Evolutionary conservation across 2,329 filamentous ascomycete genomes (phyloP), one percentile per base, ranked within the genome.

Genomic region (Trichoderma simmonsii): DNA sequence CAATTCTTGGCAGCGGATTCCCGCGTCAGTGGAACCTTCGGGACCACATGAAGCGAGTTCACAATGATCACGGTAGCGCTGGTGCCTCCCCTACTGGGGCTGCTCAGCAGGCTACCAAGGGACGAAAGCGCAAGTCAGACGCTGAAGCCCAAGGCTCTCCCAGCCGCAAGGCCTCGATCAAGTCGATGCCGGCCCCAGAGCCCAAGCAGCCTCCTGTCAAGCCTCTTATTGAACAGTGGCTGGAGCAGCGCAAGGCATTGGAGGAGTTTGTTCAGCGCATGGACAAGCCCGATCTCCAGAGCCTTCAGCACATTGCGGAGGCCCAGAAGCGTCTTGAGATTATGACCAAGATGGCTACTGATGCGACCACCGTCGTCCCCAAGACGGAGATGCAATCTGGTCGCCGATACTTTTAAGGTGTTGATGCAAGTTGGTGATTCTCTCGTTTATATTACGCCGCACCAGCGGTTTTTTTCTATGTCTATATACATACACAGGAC

Each of bases 1-100:
- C 93, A 72, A 86, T 92, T 39, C 85, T 89, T 28, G 94, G 94
- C 77, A 94, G 95, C 80, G 95, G 95, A 77, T 98, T 98, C 79
- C 95, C 95, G 48, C 91, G 95, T 77, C 92, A 95, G 78, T 98
- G 96, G 93, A 98, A 98, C 83, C 88, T 97, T 69, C 91, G 92
- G 82, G 95, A 98, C 83, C 95, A 98, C 86, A 98, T 98, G 95
- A 93, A 94, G 84, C 92, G 95, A 74, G 95, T 98, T 8, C 95
- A 98, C 84, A 90, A 90, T 75, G 88, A 89, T 78, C 85, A 85
- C 73, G 84, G 85, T 57, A 83, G 81, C 75, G 77, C 82, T 56
- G 76, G 77, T 57, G 83, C 80, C 28, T 85, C 86, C 39, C 83
- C 84, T 9, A 80, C 83, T 11, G 78, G 76, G 28, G 69, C 76